Evolutionary conservation across 2,329 filamentous ascomycete genomes (phyloP).

Genomic region (Alternaria dauci): DNA sequence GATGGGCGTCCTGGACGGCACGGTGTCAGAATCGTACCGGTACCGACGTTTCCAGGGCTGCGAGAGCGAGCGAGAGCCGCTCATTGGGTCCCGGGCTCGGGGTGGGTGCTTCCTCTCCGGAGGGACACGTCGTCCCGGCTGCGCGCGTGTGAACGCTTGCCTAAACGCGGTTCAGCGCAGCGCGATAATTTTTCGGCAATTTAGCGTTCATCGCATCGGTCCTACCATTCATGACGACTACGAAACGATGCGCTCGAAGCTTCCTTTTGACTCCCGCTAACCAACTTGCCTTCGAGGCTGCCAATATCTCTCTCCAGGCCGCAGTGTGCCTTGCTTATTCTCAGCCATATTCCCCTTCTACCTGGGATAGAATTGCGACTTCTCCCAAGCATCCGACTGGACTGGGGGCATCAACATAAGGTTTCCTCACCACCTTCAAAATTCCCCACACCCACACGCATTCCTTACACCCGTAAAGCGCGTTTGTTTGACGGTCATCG

Average conservation of each 20-base stretch:
- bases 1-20: slow-evolving; percentile 16
- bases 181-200: slow-evolving; percentile 30
- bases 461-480: slow-evolving; percentile 62
- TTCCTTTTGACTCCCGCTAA: slow-evolving; percentile 41
- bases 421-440: slow-evolving; percentile 25
- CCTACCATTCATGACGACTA: slow-evolving; percentile 35
- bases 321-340: slow-evolving; percentile 29
- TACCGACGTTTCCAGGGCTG: slow-evolving; percentile 21
- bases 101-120: slow-evolving; percentile 23
- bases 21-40: slow-evolving; percentile 32
- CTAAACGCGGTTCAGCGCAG: slow-evolving; percentile 14
- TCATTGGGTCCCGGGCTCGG: slow-evolving; percentile 29
- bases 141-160: slow-evolving; percentile 5
- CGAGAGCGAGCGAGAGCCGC: not conserved
- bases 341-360: slow-evolving; percentile 17
- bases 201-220: slow-evolving; percentile 22
- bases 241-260: slow-evolving; percentile 35
- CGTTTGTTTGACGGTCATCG: slow-evolving; percentile 91
- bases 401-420: slow-evolving; percentile 19
- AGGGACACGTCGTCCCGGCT: slow-evolving; percentile 21
- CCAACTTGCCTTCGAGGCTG: slow-evolving; percentile 30
- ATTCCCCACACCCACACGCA: slow-evolving; percentile 20
- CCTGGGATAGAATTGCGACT: slow-evolving; percentile 17
- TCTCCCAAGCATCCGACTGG: slow-evolving; percentile 16
- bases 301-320: slow-evolving; percentile 41